phyloP scores from a whole-genome alignment of 106 monocot genomes.

The Allium fistulosum region DNA sequence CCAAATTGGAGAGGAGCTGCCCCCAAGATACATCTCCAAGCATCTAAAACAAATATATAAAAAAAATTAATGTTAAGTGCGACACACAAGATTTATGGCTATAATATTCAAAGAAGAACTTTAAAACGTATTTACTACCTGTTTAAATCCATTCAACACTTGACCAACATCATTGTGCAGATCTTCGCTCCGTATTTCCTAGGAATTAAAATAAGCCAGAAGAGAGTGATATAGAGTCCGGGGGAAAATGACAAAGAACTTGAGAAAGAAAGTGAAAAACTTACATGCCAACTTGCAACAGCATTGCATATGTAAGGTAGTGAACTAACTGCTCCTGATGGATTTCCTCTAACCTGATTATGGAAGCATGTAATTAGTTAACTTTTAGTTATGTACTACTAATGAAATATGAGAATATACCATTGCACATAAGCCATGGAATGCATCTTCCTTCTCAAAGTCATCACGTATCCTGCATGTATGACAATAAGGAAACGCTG shows the following conservation, averaged over 20 bases:
- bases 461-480: constrained; percentile 92
- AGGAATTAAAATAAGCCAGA: constrained; percentile 6
- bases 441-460: constrained; percentile 96
- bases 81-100: neutral
- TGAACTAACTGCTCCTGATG: constrained; percentile 57
- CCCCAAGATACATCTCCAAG: constrained; percentile 55
- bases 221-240: neutral
- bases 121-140: constrained; percentile 32
- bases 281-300: constrained; percentile 96
- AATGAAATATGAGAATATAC: constrained; percentile 16
- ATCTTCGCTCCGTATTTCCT: constrained; percentile 91
- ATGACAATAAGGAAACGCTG: too few species aligned
- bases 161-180: constrained; percentile 71
- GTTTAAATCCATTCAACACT: constrained; percentile 85
- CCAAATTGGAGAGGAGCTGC: constrained; percentile 39
- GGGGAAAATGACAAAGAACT: too few species aligned
- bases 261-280: constrained; percentile 1
- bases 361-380: neutral
- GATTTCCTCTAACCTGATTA: constrained; percentile 75
- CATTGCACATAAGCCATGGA: constrained; percentile 90
- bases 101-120: neutral
- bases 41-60: constrained; percentile 23
- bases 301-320: constrained; percentile 68
- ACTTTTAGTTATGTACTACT: too few species aligned
- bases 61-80: neutral